These are phyloP conservation scores for Protomyces arabidopsidicola DNA, from an alignment of 1,139 yeast species.

Conservation along the genomic window DNA sequence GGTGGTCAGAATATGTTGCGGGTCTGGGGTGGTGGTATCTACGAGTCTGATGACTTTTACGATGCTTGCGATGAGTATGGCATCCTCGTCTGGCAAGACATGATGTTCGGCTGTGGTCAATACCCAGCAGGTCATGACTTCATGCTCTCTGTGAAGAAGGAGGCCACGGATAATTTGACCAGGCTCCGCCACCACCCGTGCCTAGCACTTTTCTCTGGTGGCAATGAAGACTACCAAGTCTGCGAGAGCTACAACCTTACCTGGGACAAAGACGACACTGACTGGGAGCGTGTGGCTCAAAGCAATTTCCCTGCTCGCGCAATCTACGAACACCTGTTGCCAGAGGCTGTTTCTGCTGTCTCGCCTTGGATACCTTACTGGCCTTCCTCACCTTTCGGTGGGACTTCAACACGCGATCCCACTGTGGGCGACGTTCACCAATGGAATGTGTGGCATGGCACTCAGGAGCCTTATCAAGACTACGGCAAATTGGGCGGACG, in stretches of 20 bases:
- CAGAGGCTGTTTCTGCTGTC: slow-evolving; percentile 37
- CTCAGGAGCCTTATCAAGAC: slow-evolving; percentile 46
- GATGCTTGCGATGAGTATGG: slow-evolving; percentile 46
- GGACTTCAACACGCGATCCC: slow-evolving; percentile 40
- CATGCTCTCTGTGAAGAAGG: slow-evolving; percentile 39
- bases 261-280: slow-evolving; percentile 39
- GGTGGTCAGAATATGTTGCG: slow-evolving; percentile 48
- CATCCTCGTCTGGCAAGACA: slow-evolving; percentile 50
- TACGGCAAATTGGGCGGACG: slow-evolving; percentile 45
- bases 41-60: slow-evolving; percentile 45
- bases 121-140: slow-evolving; percentile 42
- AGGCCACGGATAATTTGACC: slow-evolving; percentile 41
- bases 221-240: slow-evolving; percentile 49
- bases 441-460: slow-evolving; percentile 53
- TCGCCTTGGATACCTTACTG: slow-evolving; percentile 42
- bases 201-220: slow-evolving; percentile 45
- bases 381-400: slow-evolving; percentile 48
- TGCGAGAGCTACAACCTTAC: slow-evolving; percentile 42
- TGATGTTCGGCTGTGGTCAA: slow-evolving; percentile 51
- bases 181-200: slow-evolving; percentile 42
- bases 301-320: slow-evolving; percentile 46
- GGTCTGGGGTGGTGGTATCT: slow-evolving; percentile 51
- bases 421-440: slow-evolving; percentile 48
- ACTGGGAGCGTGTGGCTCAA: slow-evolving; percentile 38
- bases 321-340: slow-evolving; percentile 44